These are phyloP conservation scores for Entomortierella lignicola DNA, from an alignment of 192 early-diverging fungal species.

Conservation along the genomic window DNA sequence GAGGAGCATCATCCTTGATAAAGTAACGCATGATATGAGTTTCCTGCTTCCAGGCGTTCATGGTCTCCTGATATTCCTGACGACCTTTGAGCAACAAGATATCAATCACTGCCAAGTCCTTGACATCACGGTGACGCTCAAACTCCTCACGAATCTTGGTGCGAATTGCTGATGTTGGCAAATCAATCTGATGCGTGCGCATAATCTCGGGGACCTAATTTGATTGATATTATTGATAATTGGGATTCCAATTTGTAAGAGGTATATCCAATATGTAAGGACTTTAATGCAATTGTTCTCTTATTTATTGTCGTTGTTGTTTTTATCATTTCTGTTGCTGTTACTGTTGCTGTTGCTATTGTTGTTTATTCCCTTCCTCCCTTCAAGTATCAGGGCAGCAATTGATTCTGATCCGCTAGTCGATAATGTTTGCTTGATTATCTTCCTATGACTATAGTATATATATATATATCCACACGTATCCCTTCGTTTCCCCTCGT, in stretches of 20 bases:
- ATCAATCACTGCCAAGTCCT: constrained; percentile 81
- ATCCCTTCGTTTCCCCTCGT: too few relatives aligned
- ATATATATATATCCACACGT: too few relatives aligned
- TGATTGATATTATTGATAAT: not conserved
- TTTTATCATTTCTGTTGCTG: too few relatives aligned
- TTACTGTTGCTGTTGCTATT: too few relatives aligned
- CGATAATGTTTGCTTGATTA: too few relatives aligned
- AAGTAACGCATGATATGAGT: constrained; percentile 92
- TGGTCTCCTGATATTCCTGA: constrained; percentile 88
- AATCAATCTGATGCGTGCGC: constrained; percentile 76
- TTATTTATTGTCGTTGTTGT: too few relatives aligned
- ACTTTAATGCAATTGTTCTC: too few relatives aligned
- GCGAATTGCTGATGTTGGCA: constrained; percentile 77
- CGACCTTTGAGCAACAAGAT: constrained; percentile 89
- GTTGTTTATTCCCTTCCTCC: too few relatives aligned
- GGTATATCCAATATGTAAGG: too few relatives aligned
- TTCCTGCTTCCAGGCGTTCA: constrained; percentile 94
- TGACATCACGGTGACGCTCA: constrained; percentile 84
- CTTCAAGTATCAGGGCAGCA: too few relatives aligned
- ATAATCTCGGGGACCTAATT: constrained; percentile 78
- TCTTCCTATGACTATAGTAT: too few relatives aligned
- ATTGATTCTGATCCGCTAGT: too few relatives aligned
- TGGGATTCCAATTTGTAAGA: not conserved
- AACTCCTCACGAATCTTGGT: constrained; percentile 91
- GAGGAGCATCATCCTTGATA: constrained; percentile 74